Evolutionary conservation across 2,329 filamentous ascomycete species (phyloP).

Genomic region (Hypoxylon sp.): DNA sequence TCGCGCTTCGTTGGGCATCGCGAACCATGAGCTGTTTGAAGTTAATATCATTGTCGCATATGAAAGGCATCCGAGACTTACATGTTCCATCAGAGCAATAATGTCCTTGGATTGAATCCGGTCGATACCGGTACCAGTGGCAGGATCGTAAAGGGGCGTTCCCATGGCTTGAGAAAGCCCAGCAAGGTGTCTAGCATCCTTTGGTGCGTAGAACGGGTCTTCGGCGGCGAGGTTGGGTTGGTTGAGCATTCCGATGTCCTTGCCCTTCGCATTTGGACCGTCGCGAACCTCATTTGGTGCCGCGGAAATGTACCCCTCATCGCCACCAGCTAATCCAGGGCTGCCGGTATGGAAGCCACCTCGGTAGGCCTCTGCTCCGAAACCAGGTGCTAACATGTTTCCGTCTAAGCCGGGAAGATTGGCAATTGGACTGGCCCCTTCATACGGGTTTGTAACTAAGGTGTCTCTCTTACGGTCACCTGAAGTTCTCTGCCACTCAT

Average conservation of each 20-base stretch:
- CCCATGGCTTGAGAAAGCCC: slow-evolving; percentile 92
- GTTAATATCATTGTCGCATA: slow-evolving; percentile 44
- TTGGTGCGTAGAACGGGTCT: slow-evolving; percentile 74
- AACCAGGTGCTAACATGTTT: slow-evolving; percentile 59
- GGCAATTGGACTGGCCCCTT: slow-evolving; percentile 71
- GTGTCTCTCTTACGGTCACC: slow-evolving; percentile 74
- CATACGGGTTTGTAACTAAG: slow-evolving; percentile 74
- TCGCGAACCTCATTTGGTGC: slow-evolving; percentile 68
- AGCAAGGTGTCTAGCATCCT: slow-evolving; percentile 77
- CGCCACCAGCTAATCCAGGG: slow-evolving; percentile 72
- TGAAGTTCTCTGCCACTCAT: slow-evolving; percentile 73
- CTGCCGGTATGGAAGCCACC: slow-evolving; percentile 65
- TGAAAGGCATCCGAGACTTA: slow-evolving; percentile 56
- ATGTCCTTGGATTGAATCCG: slow-evolving; percentile 96
- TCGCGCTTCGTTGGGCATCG: slow-evolving; percentile 93
- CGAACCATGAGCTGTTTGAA: slow-evolving; percentile 81
- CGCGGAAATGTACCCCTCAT: slow-evolving; percentile 93
- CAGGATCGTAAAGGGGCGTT: slow-evolving; percentile 89
- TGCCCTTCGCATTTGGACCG: slow-evolving; percentile 63
- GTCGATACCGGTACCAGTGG: slow-evolving; percentile 88
- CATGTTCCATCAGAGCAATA: slow-evolving; percentile 96
- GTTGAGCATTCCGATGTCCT: slow-evolving; percentile 66
- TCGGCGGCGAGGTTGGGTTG: slow-evolving; percentile 65
- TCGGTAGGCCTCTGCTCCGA: slow-evolving; percentile 55
- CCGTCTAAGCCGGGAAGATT: slow-evolving; percentile 64